These are phyloP conservation scores for Chlamydomonas reinhardtii DNA, from an alignment of 163 green algal genomes.

Conservation along the genomic window DNA sequence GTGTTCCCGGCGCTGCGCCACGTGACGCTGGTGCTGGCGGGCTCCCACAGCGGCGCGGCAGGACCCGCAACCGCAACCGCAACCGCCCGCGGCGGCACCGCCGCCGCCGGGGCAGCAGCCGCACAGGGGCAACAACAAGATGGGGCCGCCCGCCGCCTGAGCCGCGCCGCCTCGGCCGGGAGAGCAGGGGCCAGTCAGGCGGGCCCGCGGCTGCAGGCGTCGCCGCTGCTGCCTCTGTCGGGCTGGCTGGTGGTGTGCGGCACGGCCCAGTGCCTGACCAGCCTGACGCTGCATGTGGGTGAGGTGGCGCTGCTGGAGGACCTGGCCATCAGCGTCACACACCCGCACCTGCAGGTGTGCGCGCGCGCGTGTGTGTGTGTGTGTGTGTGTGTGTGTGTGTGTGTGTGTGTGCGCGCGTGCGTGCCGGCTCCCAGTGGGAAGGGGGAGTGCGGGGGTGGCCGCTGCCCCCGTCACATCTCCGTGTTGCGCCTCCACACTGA, in stretches of 20 bases:
- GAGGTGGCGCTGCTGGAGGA: slow-evolving; percentile 29
- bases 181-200: too few relatives aligned
- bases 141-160: neutral
- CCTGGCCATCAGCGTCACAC: slow-evolving; percentile 14
- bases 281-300: slow-evolving; percentile 11
- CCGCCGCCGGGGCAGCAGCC: neutral
- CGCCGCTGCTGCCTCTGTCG: slow-evolving; percentile 8
- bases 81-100: neutral
- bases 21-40: slow-evolving; percentile 16
- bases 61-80: neutral
- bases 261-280: slow-evolving; percentile 5
- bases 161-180: too few relatives aligned
- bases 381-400: neutral
- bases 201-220: neutral
- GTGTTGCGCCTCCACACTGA: too few relatives aligned
- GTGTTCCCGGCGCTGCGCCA: slow-evolving; percentile 29
- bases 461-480: too few relatives aligned
- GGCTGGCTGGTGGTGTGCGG: slow-evolving; percentile 37
- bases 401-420: neutral
- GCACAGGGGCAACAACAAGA: neutral
- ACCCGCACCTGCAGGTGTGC: slow-evolving; percentile 40
- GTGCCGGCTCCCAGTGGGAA: too few relatives aligned
- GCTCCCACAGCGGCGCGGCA: slow-evolving; percentile 15
- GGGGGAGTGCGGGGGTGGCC: too few relatives aligned
- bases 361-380: neutral